Evolutionary conservation across 306 rosid species (phyloP).

Genomic region (Crataegus laevigata): DNA sequence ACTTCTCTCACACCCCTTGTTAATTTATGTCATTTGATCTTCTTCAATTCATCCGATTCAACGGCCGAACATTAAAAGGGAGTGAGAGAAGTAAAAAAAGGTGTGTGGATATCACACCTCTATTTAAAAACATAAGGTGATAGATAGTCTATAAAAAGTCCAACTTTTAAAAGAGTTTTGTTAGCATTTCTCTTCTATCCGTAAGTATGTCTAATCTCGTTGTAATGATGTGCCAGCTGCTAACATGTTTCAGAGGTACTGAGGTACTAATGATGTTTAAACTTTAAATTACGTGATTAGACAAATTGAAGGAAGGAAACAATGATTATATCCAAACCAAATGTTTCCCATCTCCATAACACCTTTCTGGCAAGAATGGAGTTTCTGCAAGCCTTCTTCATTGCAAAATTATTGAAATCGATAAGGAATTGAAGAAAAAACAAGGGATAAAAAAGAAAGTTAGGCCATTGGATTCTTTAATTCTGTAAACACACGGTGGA

Average conservation of each 20-base stretch:
- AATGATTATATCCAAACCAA: not conserved
- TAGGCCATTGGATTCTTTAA: slow-evolving; percentile 11
- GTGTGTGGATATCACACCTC: too few relatives aligned
- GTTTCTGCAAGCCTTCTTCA: not conserved
- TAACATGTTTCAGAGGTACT: not conserved
- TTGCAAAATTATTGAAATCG: not conserved
- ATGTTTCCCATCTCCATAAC: not conserved
- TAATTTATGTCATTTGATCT: too few relatives aligned
- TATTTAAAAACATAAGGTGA: too few relatives aligned
- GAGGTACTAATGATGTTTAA: not conserved
- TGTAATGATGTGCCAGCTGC: not conserved
- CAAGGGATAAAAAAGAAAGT: not conserved
- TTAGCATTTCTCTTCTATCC: not conserved
- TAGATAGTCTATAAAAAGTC: too few relatives aligned
- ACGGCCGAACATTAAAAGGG: too few relatives aligned
- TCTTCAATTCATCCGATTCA: too few relatives aligned
- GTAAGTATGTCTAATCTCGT: not conserved
- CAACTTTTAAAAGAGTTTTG: too few relatives aligned
- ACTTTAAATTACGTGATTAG: not conserved
- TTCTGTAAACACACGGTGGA: slow-evolving; percentile 17
- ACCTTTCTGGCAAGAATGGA: not conserved
- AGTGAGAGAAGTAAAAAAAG: too few relatives aligned
- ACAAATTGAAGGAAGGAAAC: not conserved
- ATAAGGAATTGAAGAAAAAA: not conserved
- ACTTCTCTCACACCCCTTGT: too few relatives aligned